phyloP scores from a whole-genome alignment of 2,329 filamentous ascomycete genomes.

The Curvularia spicifera region DNA sequence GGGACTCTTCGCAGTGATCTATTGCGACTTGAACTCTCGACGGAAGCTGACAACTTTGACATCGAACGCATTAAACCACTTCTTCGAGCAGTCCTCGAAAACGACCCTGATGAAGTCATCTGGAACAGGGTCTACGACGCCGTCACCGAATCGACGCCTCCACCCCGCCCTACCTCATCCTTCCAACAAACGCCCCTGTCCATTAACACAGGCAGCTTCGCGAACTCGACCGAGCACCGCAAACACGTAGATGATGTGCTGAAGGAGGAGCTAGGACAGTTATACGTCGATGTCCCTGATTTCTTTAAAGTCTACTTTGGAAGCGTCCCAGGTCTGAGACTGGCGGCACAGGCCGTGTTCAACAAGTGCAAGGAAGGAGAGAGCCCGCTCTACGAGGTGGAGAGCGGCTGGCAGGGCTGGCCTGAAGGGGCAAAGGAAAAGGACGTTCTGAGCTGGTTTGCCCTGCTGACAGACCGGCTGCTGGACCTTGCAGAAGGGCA shows the following conservation, averaged over 20 bases:
- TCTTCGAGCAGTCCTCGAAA: too few species aligned
- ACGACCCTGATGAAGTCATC: too few species aligned
- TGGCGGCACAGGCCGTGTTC: constrained; percentile 25
- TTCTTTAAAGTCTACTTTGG: constrained; percentile 34
- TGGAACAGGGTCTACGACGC: constrained; percentile 12
- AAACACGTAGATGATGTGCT: constrained; percentile 28
- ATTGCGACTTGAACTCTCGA: too few species aligned
- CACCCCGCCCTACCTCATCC: constrained; percentile 30
- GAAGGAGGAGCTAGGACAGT: constrained; percentile 29
- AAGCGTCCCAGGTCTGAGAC: constrained; percentile 20
- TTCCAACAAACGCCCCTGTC: constrained; percentile 24
- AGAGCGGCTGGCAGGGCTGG: constrained; percentile 31
- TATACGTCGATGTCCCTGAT: constrained; percentile 29
- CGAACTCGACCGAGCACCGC: constrained; percentile 26
- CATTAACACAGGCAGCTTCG: too few species aligned
- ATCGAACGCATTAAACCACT: too few species aligned
- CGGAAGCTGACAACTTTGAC: too few species aligned
- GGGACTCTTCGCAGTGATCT: too few species aligned
- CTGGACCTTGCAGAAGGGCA: too few species aligned
- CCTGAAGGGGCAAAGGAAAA: constrained; percentile 28
- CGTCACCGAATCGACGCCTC: constrained; percentile 48
- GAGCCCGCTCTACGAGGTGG: constrained; percentile 26
- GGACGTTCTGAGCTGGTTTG: constrained; percentile 32
- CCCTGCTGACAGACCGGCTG: constrained; percentile 24
- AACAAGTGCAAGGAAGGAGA: constrained; percentile 29